Evolutionary conservation across 495 filamentous ascomycete genomes (phyloP).

Genomic region (Penicillium egyptiacum): DNA sequence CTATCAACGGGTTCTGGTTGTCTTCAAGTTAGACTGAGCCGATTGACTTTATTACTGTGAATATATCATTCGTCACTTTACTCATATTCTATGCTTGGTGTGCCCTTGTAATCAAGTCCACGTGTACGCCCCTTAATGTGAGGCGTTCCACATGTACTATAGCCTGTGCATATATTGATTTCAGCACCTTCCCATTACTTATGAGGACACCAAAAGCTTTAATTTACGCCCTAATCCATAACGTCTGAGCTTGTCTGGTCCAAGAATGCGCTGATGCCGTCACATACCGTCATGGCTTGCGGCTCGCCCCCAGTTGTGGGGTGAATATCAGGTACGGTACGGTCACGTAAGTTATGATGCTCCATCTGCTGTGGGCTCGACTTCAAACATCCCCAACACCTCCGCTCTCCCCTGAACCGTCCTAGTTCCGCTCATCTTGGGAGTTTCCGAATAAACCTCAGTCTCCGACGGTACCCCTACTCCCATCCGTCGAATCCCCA

Average conservation of each 20-base stretch:
- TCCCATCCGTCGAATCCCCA: conserved; percentile 2
- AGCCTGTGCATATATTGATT: background rate
- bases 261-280: conserved; percentile 11
- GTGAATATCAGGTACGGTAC: conserved; percentile 26
- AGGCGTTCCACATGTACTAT: conserved; percentile 2
- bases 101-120: background rate
- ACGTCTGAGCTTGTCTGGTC: background rate
- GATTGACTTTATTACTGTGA: background rate
- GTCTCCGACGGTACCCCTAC: conserved; percentile 1
- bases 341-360: conserved; percentile 38
- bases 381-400: conserved; percentile 26
- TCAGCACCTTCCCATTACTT: background rate
- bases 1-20: conserved; percentile 3
- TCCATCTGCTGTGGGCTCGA: conserved; percentile 18
- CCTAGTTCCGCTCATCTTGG: conserved; percentile 26
- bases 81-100: background rate
- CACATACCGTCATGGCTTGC: conserved; percentile 22
- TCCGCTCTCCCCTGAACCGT: conserved; percentile 21
- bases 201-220: background rate
- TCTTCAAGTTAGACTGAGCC: conserved; percentile 1
- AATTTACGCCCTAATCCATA: background rate
- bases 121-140: background rate
- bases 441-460: conserved; percentile 17
- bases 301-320: conserved; percentile 20
- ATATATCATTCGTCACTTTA: background rate